Percentiles rank a stretch among this genome's conserved stretches.
phyloP scores from a whole-genome alignment of 352 stramenopile genomes.

The Aphanomyces stellatus region DNA sequence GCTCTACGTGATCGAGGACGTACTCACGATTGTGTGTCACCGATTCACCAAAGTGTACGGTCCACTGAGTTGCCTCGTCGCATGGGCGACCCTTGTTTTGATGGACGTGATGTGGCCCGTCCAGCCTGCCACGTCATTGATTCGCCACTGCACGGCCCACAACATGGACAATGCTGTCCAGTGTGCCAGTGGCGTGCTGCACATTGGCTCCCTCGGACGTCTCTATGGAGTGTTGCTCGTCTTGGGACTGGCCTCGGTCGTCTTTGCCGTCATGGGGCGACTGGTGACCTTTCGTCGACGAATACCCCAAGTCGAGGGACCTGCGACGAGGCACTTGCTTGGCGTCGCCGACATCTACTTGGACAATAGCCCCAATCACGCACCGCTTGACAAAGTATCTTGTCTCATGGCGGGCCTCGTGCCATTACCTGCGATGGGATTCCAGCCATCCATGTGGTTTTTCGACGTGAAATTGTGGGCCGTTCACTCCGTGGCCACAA shows the following conservation, averaged over 20 bases:
- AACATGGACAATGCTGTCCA: no score
- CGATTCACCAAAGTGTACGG: not conserved
- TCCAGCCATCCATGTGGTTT: not conserved
- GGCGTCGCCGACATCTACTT: not conserved
- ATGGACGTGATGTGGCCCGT: not conserved
- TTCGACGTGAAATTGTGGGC: not conserved
- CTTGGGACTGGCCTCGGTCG: not conserved
- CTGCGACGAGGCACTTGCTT: not conserved
- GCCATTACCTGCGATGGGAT: not conserved
- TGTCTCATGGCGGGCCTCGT: conserved; percentile 8
- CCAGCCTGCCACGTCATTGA: not conserved
- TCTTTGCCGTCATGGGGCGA: not conserved
- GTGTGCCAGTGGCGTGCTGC: not conserved
- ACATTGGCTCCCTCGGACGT: not conserved
- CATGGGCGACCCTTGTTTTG: not conserved
- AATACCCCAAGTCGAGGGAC: not conserved
- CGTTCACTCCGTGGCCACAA: not conserved
- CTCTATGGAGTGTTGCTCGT: not conserved
- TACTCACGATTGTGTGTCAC: not conserved
- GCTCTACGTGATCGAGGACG: not conserved
- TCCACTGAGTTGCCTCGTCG: not conserved
- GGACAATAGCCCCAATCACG: not conserved
- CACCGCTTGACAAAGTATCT: not conserved
- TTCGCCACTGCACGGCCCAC: not conserved
- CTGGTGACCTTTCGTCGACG: not conserved